Evolutionary conservation across 2,329 filamentous ascomycete genomes (phyloP), one percentile per base, ranked within the genome.

Genomic region (Phaeomoniella chlamydospora): DNA sequence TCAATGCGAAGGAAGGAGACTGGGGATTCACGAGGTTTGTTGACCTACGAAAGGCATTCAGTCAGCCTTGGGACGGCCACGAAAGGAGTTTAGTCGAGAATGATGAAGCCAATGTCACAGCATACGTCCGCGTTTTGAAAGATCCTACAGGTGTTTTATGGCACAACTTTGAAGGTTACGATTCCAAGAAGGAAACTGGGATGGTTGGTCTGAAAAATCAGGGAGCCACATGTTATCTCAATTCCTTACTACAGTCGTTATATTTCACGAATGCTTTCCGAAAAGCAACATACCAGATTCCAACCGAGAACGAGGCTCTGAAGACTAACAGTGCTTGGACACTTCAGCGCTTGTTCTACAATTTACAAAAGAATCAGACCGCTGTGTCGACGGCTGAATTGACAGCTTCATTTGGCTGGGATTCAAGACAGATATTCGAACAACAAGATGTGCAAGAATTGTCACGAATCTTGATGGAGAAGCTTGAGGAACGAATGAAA

Each of bases 1-100:
- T 96, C 58, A 96, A 86, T 3, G 83, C 82, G 43, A 90, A 96
- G 31, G 90, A 98, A 58, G 86, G 85, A 15, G 90, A 98, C 51
- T 98, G 90, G 90, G 90, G 90, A 1, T 98, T 98, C 56, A 98
- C 90, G n/a, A 70, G 88, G 38, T 98, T 96, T 53, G 77, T 86
- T 10, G 90, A 96, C 55, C 70, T 93, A 34, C 72, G 85, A 37
- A 80, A 77, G 50, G 79, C 96, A 55, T 93, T 94, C 53, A 79
- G 78, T 41, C 65, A 77, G 19, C 70, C 74, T 2, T 93, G 80
- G 72, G 81, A 90, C 39, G 73, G 75, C 35, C 60, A 59, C 41
- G 67, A 66, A 13, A 71, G 81, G 39, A 84, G 59, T 11, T 45
- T 65, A 16, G 57, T 65, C 3, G 59, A 64, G 38, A 62, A 64